Evolutionary conservation across 495 filamentous ascomycete genomes (phyloP).

Genomic region (Filosporella fistucella): DNA sequence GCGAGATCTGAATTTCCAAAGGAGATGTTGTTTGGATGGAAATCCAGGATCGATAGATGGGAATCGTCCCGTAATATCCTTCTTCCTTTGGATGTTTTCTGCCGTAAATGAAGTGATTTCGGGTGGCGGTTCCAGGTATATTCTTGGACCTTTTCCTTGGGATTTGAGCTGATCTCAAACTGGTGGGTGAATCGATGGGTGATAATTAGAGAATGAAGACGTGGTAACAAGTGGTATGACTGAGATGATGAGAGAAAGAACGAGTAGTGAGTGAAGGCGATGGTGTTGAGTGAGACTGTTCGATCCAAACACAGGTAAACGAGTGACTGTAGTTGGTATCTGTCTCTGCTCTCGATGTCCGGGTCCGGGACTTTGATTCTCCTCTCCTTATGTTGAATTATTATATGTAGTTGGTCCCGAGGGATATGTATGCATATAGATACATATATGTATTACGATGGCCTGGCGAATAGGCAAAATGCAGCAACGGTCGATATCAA

Average conservation of each 20-base stretch:
- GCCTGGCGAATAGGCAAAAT: conserved; percentile 5
- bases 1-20: conserved; percentile 3
- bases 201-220: no score
- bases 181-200: not conserved
- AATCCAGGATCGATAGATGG: conserved; percentile 1
- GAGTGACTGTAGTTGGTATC: conserved; percentile 23
- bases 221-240: no score
- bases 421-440: no score
- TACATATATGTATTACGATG: conserved; percentile 3
- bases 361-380: not conserved
- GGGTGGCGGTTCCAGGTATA: not conserved
- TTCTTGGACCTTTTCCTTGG: not conserved
- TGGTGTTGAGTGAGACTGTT: no score
- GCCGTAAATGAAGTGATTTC: not conserved
- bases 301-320: conserved; percentile 16
- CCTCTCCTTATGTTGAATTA: not conserved
- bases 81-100: not conserved
- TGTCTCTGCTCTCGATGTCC: not conserved
- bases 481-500: not conserved
- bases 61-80: not conserved
- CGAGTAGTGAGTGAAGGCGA: no score
- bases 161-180: not conserved
- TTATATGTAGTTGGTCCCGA: no score
- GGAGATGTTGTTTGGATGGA: no score
- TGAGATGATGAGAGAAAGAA: no score